Evolutionary conservation across 257 asterid species (phyloP).

Genomic region (Solanum dulcamara): DNA sequence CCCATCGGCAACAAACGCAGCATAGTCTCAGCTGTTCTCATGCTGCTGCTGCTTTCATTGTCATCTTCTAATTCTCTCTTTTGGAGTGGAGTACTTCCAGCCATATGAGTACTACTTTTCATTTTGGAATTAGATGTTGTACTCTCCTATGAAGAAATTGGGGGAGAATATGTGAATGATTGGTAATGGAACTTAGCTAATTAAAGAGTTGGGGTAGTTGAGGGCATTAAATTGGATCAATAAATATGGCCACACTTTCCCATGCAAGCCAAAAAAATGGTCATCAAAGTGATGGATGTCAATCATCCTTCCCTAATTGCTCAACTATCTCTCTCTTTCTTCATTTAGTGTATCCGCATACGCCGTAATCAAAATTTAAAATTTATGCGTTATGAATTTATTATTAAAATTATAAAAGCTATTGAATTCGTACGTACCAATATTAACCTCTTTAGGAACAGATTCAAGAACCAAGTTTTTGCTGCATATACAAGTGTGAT

Average conservation of each 20-base stretch:
- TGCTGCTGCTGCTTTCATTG: slow-evolving; percentile 23
- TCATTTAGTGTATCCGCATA: not conserved
- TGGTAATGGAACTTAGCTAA: slow-evolving; percentile 6
- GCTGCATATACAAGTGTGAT: not conserved
- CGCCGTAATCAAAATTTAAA: too few relatives aligned
- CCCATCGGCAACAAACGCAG: slow-evolving; percentile 61
- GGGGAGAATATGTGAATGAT: not conserved
- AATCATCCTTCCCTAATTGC: not conserved
- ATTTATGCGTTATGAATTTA: too few relatives aligned
- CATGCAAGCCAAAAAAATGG: slow-evolving; percentile 1
- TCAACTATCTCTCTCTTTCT: not conserved
- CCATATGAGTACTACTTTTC: not conserved
- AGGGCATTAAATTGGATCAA: slow-evolving; percentile 46
- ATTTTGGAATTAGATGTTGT: not conserved
- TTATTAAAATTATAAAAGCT: too few relatives aligned
- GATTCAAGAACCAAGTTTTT: not conserved
- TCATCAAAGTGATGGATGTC: not conserved
- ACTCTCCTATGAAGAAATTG: not conserved
- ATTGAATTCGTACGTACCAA: too few relatives aligned
- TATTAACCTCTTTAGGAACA: not conserved
- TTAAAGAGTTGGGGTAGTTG: slow-evolving; percentile 19
- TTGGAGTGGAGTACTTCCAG: slow-evolving; percentile 15
- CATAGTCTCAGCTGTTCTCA: slow-evolving; percentile 78
- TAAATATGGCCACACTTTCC: slow-evolving; percentile 47
- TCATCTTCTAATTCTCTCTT: slow-evolving; percentile 18